Evolutionary conservation across 2,329 filamentous ascomycete genomes (phyloP), one percentile per base, ranked within the genome.

Genomic region (Xylaria sp.): DNA sequence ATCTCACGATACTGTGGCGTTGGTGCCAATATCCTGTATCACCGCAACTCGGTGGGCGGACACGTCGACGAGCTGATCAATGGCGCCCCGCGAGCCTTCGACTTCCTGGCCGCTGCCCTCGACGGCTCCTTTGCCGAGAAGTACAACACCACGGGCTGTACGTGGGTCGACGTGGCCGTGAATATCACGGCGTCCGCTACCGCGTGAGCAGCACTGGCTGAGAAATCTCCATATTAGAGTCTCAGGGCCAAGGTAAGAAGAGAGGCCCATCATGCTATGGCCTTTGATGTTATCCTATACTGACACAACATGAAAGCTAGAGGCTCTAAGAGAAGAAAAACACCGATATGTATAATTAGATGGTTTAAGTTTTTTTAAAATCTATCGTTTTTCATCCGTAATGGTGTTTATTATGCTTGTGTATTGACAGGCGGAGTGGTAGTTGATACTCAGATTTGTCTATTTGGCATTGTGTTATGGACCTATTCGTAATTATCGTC

Each of bases 31-130:
- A 23, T 66, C 28, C n/a, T 61, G 2, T 66, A 57, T n/a, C 38
- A 63, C n/a, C 58, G 64, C 20, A 66, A 66, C 40, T 9, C 58
- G 28, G 17, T 57, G 20, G 59, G 59, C 42, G 64, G 59, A 6
- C 58, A 57, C 48, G 23, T 10, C 1, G 49, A 15, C 23, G 58
- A 63, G 31, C 6, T 61, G 2, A 42, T 42, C 3, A 57, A 57
- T 7, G 54, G 54, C 3, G 33, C 10, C 2, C 54, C 20, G 36
- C 54, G 54, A 2, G 36, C 54, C n/a, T 6, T 57, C 36, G 36
- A 40, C 3, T 44, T 59, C 36, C 40, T 46, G 2, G 40, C 38
- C 15, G 40, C 20, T 6, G 36, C 36, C 1, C 36, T 57, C 11
- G 53, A 57, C 33, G 53, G 53, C 31, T 36, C 51, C 3, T 42